A percentile compares a stretch with the other conserved stretches of the same genome.
Conservation (phyloP, 257 asterid species). For the Ophiorrhiza pumila region DNA sequence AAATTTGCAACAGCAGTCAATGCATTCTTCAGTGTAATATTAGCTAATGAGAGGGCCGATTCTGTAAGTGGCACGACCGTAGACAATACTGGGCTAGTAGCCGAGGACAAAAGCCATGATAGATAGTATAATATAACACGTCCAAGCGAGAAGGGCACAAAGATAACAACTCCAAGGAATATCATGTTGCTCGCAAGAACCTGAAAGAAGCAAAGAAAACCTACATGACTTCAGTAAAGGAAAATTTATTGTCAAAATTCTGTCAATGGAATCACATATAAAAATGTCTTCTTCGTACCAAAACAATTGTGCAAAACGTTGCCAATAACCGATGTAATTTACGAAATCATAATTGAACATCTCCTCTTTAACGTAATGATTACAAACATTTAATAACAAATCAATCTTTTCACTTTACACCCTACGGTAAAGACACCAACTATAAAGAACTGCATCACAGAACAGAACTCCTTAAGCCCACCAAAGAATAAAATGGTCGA, state of each 20-base stretch:
- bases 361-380: neutral
- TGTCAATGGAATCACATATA: neutral
- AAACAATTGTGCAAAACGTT: neutral
- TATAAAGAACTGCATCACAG: neutral
- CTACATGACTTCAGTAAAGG: neutral
- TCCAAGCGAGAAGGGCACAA: constrained; percentile 85
- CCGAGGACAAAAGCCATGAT: constrained; percentile 78
- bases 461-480: no score
- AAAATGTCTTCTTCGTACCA: neutral
- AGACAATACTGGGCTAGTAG: constrained; percentile 72
- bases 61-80: constrained; percentile 82
- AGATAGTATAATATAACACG: constrained; percentile 61
- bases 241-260: neutral
- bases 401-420: neutral
- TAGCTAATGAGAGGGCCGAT: constrained; percentile 83
- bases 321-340: neutral
- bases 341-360: neutral
- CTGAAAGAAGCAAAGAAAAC: constrained; percentile 41
- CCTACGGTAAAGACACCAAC: no score
- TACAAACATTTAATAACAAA: neutral
- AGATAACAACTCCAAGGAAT: constrained; percentile 86
- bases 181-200: constrained; percentile 99
- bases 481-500: neutral
- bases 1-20: constrained; percentile 73
- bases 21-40: constrained; percentile 67